These are phyloP conservation scores for Leishmania tarentolae DNA, from an alignment of 208 protist species.

Conservation along the genomic window DNA sequence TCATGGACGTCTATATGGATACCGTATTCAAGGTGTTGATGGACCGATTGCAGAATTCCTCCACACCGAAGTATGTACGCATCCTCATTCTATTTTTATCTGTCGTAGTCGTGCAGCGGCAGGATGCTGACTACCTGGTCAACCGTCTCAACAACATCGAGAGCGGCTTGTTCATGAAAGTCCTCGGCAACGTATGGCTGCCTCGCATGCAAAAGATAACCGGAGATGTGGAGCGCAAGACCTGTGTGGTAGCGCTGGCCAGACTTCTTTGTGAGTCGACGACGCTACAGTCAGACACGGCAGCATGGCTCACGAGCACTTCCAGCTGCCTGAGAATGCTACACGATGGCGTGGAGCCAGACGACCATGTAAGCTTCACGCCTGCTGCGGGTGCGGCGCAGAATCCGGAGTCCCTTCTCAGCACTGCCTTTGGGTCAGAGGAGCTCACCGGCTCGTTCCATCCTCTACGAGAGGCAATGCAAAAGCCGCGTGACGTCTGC, in stretches of 20 bases:
- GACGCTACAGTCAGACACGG: constrained; percentile 58
- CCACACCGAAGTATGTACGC: constrained; percentile 91
- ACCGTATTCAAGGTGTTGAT: constrained; percentile 72
- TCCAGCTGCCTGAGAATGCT: constrained; percentile 79
- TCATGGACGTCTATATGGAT: constrained; percentile 61
- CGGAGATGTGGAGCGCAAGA: constrained; percentile 81
- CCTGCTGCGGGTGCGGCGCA: constrained; percentile 39
- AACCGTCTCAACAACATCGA: constrained; percentile 68
- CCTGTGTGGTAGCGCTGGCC: constrained; percentile 78
- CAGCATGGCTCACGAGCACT: constrained; percentile 67
- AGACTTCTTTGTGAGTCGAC: constrained; percentile 68
- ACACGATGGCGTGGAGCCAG: constrained; percentile 63
- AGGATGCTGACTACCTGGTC: constrained; percentile 67
- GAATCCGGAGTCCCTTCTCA: constrained; percentile 32
- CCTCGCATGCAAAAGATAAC: constrained; percentile 85
- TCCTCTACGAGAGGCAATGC: constrained; percentile 73
- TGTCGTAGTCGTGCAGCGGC: constrained; percentile 57
- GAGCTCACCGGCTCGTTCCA: constrained; percentile 72
- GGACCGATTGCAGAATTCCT: constrained; percentile 59
- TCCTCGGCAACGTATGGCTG: constrained; percentile 82
- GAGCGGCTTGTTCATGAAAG: constrained; percentile 74
- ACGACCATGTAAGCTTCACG: constrained; percentile 81
- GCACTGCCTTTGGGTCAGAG: constrained; percentile 16
- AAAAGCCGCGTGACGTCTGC: constrained; percentile 71
- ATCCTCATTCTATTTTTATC: constrained; percentile 91